A percentile compares a stretch with the other conserved stretches of the same genome.
Evolutionary conservation across 495 filamentous ascomycete genomes (phyloP).

Genomic region (Tetracladium marchalianum): DNA sequence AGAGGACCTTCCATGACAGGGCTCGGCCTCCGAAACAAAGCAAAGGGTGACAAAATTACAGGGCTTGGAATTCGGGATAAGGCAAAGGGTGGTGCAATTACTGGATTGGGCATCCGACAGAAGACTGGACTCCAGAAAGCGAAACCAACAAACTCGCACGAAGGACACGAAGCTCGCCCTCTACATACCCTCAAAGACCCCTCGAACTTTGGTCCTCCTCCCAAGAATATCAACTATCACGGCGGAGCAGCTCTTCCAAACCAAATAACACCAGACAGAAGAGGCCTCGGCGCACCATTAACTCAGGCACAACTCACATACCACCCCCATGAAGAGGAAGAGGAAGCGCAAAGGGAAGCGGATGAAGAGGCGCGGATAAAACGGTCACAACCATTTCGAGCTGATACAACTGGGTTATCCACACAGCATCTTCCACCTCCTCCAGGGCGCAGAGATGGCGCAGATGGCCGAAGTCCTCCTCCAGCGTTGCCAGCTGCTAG

Average conservation of each 20-base stretch:
- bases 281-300: constrained; percentile 39
- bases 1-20: too few relatives aligned
- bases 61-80: too few relatives aligned
- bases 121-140: too few relatives aligned
- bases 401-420: constrained; percentile 60
- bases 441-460: constrained; percentile 46
- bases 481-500: constrained; percentile 5
- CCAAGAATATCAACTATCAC: constrained; percentile 54
- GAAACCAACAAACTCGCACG: neutral
- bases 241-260: constrained; percentile 37
- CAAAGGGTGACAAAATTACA: too few relatives aligned
- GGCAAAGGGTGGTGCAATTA: too few relatives aligned
- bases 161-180: constrained; percentile 39
- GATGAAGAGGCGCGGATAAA: constrained; percentile 33
- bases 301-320: constrained; percentile 30
- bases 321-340: constrained; percentile 29
- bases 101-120: too few relatives aligned
- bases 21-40: too few relatives aligned
- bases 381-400: constrained; percentile 57
- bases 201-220: constrained; percentile 73
- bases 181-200: constrained; percentile 77
- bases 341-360: constrained; percentile 26
- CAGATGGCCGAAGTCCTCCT: constrained; percentile 23
- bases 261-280: constrained; percentile 35
- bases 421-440: constrained; percentile 63